Evolutionary conservation across 2,329 filamentous ascomycete genomes (phyloP).

Genomic region (Shiraia bambusicola): DNA sequence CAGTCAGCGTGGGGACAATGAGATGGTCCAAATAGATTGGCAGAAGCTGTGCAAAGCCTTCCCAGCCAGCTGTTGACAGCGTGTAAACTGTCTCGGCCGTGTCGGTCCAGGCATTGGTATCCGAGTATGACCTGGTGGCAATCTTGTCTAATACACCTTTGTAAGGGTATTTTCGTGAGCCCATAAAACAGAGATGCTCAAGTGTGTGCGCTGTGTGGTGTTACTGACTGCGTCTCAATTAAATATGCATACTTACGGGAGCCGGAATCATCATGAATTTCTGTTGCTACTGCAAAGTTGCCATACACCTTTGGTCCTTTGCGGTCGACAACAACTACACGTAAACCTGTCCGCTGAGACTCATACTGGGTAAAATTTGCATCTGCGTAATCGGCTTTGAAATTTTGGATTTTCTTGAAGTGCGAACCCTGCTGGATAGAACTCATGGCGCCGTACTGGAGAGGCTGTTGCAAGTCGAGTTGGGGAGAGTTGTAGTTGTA

Average conservation of each 20-base stretch:
- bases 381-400: slow-evolving; percentile 87
- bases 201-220: slow-evolving; percentile 48
- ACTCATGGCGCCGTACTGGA: slow-evolving; percentile 29
- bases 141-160: slow-evolving; percentile 95
- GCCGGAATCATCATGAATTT: slow-evolving; percentile 96
- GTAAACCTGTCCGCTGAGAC: slow-evolving; percentile 90
- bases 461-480: slow-evolving; percentile 4
- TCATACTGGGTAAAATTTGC: slow-evolving; percentile 92
- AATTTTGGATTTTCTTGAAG: slow-evolving; percentile 83
- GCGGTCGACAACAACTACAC: slow-evolving; percentile 86
- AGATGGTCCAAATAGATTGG: slow-evolving; percentile 96
- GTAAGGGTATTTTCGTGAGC: slow-evolving; percentile 89
- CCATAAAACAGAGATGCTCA: slow-evolving; percentile 60
- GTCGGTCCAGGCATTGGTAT: slow-evolving; percentile 95
- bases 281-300: slow-evolving; percentile 92
- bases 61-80: slow-evolving; percentile 92
- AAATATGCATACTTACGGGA: slow-evolving; percentile 54
- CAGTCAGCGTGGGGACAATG: slow-evolving; percentile 85
- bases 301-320: slow-evolving; percentile 88
- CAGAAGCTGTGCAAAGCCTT: slow-evolving; percentile 89
- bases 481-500: slow-evolving; percentile 1
- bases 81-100: slow-evolving; percentile 97
- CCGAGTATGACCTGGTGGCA: slow-evolving; percentile 87
- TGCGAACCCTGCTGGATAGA: slow-evolving; percentile 49
- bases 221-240: slow-evolving; percentile 6